Evolutionary conservation across 2,329 filamentous ascomycete genomes (phyloP).

Genomic region (Graphilbum sp.): DNA sequence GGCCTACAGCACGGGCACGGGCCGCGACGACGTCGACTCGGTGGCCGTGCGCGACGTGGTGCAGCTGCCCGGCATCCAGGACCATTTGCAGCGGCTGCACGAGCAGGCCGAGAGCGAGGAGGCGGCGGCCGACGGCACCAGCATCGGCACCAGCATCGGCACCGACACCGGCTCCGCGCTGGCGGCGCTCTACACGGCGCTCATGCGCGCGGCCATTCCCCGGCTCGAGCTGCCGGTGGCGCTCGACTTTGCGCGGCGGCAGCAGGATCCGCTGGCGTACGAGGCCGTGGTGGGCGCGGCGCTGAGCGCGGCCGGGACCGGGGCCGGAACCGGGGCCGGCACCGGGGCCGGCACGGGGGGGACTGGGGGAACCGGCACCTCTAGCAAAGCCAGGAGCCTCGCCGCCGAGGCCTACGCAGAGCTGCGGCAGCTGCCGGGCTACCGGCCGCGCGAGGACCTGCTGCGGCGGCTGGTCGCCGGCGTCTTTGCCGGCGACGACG

Average conservation of each 20-base stretch:
- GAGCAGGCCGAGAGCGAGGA: background rate
- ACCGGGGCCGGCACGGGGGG: no score
- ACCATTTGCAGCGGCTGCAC: background rate
- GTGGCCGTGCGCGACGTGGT: background rate
- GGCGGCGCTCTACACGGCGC: conserved; percentile 1
- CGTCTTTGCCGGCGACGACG: conserved; percentile 20
- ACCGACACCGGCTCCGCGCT: no score
- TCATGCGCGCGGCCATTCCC: conserved; percentile 5
- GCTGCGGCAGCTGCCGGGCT: conserved; percentile 26
- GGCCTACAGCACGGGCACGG: conserved; percentile 12
- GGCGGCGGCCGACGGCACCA: background rate
- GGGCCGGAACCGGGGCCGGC: conserved; percentile 1
- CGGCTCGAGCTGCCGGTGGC: conserved; percentile 12
- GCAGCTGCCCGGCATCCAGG: background rate
- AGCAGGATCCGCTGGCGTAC: conserved; percentile 23
- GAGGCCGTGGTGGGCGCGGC: conserved; percentile 24
- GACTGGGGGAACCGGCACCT: no score
- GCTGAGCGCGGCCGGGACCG: conserved; percentile 12
- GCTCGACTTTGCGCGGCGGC: conserved; percentile 22
- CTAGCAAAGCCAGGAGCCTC: conserved; percentile 11
- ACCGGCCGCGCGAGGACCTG: conserved; percentile 20
- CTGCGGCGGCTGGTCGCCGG: conserved; percentile 28
- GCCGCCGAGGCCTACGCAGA: conserved; percentile 26
- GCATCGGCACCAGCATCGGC: no score
- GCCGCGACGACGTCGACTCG: background rate